Percentiles rank a stretch among this genome's conserved stretches.
These are phyloP conservation scores for Murraya koenigii DNA, from an alignment of 345 rosid genomes.

Conservation along the genomic window DNA sequence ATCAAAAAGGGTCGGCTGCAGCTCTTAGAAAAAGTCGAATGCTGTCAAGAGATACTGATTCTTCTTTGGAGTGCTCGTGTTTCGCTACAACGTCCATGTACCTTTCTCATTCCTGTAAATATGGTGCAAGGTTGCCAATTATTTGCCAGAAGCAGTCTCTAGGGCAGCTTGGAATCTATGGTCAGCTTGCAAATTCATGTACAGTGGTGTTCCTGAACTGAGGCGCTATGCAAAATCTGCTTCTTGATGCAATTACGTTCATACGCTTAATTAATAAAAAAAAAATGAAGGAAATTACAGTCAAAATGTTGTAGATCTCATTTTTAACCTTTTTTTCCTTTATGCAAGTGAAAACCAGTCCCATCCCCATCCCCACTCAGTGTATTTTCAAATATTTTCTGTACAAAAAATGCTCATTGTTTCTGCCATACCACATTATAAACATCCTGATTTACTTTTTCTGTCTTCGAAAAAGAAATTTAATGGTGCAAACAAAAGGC, in stretches of 20 bases:
- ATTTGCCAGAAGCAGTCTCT: slow-evolving; percentile 57
- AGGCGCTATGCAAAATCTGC: background rate
- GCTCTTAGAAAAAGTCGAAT: slow-evolving; percentile 26
- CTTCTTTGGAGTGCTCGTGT: slow-evolving; percentile 24
- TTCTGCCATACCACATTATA: background rate
- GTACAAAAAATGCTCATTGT: background rate
- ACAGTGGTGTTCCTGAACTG: slow-evolving; percentile 48
- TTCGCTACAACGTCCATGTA: slow-evolving; percentile 35
- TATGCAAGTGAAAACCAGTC: background rate
- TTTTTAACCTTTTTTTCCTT: background rate
- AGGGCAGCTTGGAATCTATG: slow-evolving; percentile 38
- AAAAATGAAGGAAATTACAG: background rate
- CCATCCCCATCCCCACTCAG: background rate
- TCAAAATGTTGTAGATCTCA: slow-evolving; percentile 5
- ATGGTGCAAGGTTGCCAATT: slow-evolving; percentile 43
- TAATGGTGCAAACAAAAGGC: no score
- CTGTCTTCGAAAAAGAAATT: no score
- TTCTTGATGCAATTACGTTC: background rate
- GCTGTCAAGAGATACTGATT: slow-evolving; percentile 26
- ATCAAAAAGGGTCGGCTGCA: slow-evolving; percentile 25
- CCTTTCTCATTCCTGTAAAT: slow-evolving; percentile 44
- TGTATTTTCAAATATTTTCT: background rate
- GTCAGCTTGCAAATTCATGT: slow-evolving; percentile 53
- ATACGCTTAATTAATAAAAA: background rate
- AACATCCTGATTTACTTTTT: background rate